Base-by-base conservation (phyloP, 179 eudicot species). In the Spinacia oleracea region DNA sequence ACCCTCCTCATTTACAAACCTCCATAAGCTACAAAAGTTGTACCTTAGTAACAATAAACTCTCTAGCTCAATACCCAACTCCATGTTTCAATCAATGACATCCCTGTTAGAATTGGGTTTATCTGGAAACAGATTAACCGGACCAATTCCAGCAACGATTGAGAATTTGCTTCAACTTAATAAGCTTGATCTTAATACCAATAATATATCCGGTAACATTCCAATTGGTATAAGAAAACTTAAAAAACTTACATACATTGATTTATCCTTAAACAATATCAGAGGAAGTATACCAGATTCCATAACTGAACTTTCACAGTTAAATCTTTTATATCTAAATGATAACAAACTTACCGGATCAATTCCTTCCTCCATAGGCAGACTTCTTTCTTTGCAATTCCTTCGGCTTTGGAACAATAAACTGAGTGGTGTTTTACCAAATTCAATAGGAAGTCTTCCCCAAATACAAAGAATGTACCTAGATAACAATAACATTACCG, bases 201-300 rank as follows among this genome's bases (percentile, higher is more conserved):
- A 93, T 45, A 74, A 62, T 42, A 79, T 94, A 46, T 74, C 88
- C 1, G 90, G 89, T 10, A 53, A 66, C 0, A 87, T 95, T 43
- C 96, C 98, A 6, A 51, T 58, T 11, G 70, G 78, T 25, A 84
- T 91, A 59, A 91, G 95, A 18, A 84, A 78, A 21, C 89, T 95
- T 4, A 84, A 79, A 76, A 74, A 62, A 11, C 85, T 95, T 7
- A 59, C 45, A 4, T 68, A 79, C 31, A 34, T 89, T 0, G 97
- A 93, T 79, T 64, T 95, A 16, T 95, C 97, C 5, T 78, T 73
- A 65, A 95, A 95, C 78, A 83, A 74, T 6, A 64, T 93, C 14
- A 45, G 78, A 8, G 93, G 91, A 32, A 77, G 23, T 14, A 81
- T 95, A 76, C 97, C 96, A 12, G 56, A 77, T 14, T 84, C 97